phyloP scores from a whole-genome alignment of 108 stramenopile genomes.

The Craspedostauros australis region DNA sequence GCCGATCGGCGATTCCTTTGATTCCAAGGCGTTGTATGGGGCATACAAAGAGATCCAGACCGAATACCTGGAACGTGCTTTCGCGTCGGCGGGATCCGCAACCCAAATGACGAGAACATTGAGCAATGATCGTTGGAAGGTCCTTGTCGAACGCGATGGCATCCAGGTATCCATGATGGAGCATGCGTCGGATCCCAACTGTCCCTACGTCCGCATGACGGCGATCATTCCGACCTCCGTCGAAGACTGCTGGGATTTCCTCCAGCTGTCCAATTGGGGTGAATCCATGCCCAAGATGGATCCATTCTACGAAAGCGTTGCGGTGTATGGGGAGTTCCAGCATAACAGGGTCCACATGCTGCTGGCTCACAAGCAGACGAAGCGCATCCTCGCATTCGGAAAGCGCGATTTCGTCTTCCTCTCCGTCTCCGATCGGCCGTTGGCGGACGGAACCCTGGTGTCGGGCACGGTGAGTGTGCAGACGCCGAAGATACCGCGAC shows the following conservation, averaged over 20 bases:
- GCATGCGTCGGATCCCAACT: conserved; percentile 46
- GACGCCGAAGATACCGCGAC: conserved; percentile 27
- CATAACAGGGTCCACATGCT: conserved; percentile 43
- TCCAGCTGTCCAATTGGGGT: conserved; percentile 39
- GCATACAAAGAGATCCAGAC: conserved; percentile 31
- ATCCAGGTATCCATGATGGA: conserved; percentile 40
- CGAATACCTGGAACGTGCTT: conserved; percentile 32
- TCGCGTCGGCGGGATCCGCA: not conserved
- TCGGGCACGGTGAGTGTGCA: conserved; percentile 54
- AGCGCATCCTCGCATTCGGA: conserved; percentile 51
- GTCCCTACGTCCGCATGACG: conserved; percentile 68
- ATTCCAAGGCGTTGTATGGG: conserved; percentile 24
- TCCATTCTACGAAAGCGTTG: conserved; percentile 58
- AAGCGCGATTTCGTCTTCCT: conserved; percentile 66
- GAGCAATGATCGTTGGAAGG: conserved; percentile 15
- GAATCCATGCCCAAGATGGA: conserved; percentile 67
- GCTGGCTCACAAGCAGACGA: conserved; percentile 47
- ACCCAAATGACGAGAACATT: not conserved
- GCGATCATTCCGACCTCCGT: conserved; percentile 37
- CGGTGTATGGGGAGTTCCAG: conserved; percentile 23
- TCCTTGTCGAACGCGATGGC: conserved; percentile 24
- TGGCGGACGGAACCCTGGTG: conserved; percentile 45
- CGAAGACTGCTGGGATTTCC: conserved; percentile 52
- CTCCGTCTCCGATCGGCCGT: conserved; percentile 40
- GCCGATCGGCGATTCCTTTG: conserved; percentile 8